phyloP scores from a whole-genome alignment of 2,329 filamentous ascomycete genomes.

The Cladosporium sp. region DNA sequence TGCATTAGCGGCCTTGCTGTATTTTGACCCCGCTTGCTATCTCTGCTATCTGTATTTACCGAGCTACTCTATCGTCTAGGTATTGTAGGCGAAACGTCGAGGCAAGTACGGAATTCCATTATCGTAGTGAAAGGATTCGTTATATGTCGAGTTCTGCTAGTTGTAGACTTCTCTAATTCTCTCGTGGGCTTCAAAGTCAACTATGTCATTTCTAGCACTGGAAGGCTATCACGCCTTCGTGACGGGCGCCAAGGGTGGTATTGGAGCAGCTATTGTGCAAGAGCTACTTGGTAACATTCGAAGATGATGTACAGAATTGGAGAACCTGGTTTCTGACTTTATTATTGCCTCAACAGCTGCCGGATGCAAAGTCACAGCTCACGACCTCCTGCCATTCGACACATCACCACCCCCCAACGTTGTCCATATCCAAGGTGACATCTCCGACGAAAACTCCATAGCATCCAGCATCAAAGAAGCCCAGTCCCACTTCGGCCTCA shows the following conservation, averaged over 20 bases:
- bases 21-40: too few relatives aligned
- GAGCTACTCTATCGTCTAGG: too few relatives aligned
- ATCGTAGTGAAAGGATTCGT: too few relatives aligned
- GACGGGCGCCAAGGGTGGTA: slow-evolving; percentile 49
- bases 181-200: too few relatives aligned
- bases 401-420: slow-evolving; percentile 33
- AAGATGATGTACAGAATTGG: too few relatives aligned
- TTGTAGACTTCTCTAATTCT: too few relatives aligned
- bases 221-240: slow-evolving; percentile 50
- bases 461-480: slow-evolving; percentile 38
- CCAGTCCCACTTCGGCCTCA: slow-evolving; percentile 42
- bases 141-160: too few relatives aligned
- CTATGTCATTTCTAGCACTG: slow-evolving; percentile 45
- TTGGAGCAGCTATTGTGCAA: slow-evolving; percentile 46
- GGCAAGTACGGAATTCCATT: too few relatives aligned
- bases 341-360: slow-evolving; percentile 42
- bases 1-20: too few relatives aligned
- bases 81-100: too few relatives aligned
- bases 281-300: slow-evolving; percentile 52
- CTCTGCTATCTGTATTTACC: too few relatives aligned
- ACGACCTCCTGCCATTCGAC: slow-evolving; percentile 41
- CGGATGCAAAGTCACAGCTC: slow-evolving; percentile 52
- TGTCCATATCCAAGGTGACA: slow-evolving; percentile 43
- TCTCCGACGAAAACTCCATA: slow-evolving; percentile 45
- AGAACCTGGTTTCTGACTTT: slow-evolving; percentile 12